These are phyloP conservation scores for Adansonia madagascariensis DNA, from an alignment of 441 rosid species.

Conservation along the genomic window DNA sequence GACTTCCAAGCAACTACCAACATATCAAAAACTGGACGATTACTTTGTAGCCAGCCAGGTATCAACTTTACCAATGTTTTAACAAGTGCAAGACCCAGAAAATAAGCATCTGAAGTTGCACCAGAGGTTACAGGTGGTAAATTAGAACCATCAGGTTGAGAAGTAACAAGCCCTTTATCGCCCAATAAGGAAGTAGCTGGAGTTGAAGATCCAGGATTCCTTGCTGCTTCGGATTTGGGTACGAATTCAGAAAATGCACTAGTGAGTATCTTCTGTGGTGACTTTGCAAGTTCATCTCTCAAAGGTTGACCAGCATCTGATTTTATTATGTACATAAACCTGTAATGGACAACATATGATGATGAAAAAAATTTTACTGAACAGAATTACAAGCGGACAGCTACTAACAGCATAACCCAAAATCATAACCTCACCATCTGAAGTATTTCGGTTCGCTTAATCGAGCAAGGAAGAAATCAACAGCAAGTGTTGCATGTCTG, in stretches of 20 bases:
- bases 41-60: conserved; percentile 94
- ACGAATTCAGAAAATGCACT: conserved; percentile 82
- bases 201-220: conserved; percentile 54
- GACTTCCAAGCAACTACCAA: conserved; percentile 93
- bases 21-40: conserved; percentile 80
- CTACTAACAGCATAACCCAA: conserved; percentile 22
- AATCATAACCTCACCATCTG: conserved; percentile 66
- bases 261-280: conserved; percentile 85
- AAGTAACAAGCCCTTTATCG: conserved; percentile 56
- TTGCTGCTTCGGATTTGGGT: conserved; percentile 63
- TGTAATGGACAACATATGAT: conserved; percentile 40
- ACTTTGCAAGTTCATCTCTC: conserved; percentile 96
- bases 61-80: conserved; percentile 88
- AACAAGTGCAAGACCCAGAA: conserved; percentile 92
- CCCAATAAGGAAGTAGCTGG: conserved; percentile 60
- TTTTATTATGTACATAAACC: conserved; percentile 91
- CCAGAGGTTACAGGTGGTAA: conserved; percentile 46
- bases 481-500: conserved; percentile 87
- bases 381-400: conserved; percentile 25
- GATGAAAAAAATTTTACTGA: conserved; percentile 25
- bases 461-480: conserved; percentile 95
- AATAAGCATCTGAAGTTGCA: conserved; percentile 75
- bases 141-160: conserved; percentile 56
- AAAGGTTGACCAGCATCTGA: conserved; percentile 97
- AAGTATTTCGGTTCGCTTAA: conserved; percentile 91